These are phyloP conservation scores for Penicillium argentinense DNA, from an alignment of 495 filamentous ascomycete genomes.

Conservation along the genomic window DNA sequence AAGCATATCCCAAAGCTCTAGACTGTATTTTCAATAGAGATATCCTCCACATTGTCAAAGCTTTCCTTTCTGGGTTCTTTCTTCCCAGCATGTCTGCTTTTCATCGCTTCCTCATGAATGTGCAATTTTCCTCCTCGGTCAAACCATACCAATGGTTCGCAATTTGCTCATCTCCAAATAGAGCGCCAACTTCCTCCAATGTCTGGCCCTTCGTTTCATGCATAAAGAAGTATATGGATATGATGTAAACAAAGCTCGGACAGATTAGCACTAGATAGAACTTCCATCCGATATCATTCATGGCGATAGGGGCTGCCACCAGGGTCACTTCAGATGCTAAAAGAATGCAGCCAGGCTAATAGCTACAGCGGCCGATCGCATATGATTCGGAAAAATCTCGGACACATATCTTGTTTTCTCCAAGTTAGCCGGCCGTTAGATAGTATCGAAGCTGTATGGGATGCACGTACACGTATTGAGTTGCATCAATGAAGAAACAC, in stretches of 20 bases:
- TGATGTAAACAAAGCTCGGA: background rate
- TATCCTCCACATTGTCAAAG: too few species aligned
- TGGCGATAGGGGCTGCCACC: conserved; percentile 33
- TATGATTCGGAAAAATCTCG: conserved; percentile 43
- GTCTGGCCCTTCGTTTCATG: background rate
- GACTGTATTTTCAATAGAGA: too few species aligned
- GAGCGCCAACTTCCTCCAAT: background rate
- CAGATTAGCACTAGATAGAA: conserved; percentile 40
- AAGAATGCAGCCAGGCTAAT: conserved; percentile 31
- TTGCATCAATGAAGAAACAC: conserved; percentile 40
- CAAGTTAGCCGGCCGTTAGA: too few species aligned
- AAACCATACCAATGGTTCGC: background rate
- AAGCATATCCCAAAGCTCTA: too few species aligned
- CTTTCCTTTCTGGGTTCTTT: too few species aligned
- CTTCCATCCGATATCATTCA: conserved; percentile 35
- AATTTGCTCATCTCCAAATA: conserved; percentile 1
- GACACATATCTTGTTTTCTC: too few species aligned
- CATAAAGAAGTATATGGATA: background rate
- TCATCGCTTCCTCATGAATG: too few species aligned
- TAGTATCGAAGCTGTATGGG: too few species aligned
- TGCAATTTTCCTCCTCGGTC: conserved; percentile 17
- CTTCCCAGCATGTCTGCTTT: too few species aligned
- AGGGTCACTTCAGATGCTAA: conserved; percentile 25
- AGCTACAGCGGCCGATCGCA: conserved; percentile 36
- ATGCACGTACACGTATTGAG: conserved; percentile 44